phyloP scores from a whole-genome alignment of 768 basidiomycete species.

The Russula earlei region DNA sequence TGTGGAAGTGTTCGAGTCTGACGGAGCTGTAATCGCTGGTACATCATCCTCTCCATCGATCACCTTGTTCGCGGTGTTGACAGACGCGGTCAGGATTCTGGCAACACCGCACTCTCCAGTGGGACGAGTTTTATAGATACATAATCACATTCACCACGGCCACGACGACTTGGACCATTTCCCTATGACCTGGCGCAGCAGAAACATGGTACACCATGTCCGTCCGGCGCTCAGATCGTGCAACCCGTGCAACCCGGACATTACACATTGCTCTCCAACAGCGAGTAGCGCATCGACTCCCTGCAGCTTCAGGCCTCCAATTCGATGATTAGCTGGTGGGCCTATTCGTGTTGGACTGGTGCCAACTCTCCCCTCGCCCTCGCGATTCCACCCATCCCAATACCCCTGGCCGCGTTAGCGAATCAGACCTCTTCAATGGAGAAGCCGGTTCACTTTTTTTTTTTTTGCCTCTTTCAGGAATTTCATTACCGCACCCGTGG shows the following conservation, averaged over 20 bases:
- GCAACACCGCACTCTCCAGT: not conserved
- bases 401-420: not conserved
- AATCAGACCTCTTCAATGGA: not conserved
- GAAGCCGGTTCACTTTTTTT: not conserved
- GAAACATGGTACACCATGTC: not conserved
- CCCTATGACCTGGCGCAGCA: not conserved
- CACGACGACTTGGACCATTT: not conserved
- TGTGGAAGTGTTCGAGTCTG: not conserved
- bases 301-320: too few relatives aligned
- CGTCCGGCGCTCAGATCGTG: not conserved
- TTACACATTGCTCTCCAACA: not conserved
- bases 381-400: not conserved
- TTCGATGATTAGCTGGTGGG: not conserved
- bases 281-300: too few relatives aligned
- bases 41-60: not conserved
- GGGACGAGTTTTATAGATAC: constrained; percentile 3
- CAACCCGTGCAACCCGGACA: not conserved
- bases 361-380: not conserved
- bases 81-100: not conserved
- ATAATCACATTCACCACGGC: not conserved
- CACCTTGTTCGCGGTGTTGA: too few relatives aligned
- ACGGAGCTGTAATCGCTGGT: not conserved
- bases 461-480: not conserved
- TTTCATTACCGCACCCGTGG: not conserved
- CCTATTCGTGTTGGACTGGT: not conserved